Percentiles rank a stretch among this genome's conserved stretches.
Conservation (phyloP, 1,284 basidiomycete genomes). For the Naganishia liquefaciens region DNA sequence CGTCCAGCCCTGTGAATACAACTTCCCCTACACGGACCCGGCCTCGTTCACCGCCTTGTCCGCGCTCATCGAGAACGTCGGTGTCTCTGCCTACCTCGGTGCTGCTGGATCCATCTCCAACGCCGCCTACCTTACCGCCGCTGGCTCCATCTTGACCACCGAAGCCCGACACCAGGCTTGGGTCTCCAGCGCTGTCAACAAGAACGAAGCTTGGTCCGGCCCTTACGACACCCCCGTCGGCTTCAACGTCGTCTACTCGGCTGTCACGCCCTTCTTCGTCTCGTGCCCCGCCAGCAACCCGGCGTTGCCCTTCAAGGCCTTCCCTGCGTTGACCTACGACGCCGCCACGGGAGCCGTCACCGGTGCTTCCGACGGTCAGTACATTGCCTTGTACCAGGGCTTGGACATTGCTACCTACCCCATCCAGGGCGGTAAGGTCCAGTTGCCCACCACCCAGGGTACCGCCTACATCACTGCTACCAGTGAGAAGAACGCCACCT, state of each 20-base stretch:
- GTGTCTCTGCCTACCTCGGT: conserved; percentile 77
- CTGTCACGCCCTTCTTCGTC: conserved; percentile 48
- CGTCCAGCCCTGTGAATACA: conserved; percentile 52
- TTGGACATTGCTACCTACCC: conserved; percentile 46
- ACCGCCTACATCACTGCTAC: conserved; percentile 55
- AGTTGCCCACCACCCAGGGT: conserved; percentile 53
- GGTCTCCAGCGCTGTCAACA: conserved; percentile 59
- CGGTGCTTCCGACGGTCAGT: conserved; percentile 37
- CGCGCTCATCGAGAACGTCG: conserved; percentile 74
- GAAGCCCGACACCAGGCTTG: conserved; percentile 72
- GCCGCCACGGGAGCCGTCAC: conserved; percentile 43
- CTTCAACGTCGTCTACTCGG: conserved; percentile 57
- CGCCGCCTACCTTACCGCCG: conserved; percentile 57
- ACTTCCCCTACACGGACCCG: conserved; percentile 59
- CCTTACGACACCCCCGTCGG: conserved; percentile 60
- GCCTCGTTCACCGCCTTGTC: conserved; percentile 71
- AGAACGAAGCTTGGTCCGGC: conserved; percentile 61
- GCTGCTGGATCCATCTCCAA: conserved; percentile 62
- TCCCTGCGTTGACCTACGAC: conserved; percentile 54
- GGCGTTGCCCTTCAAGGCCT: conserved; percentile 54
- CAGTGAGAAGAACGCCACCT: conserved; percentile 39
- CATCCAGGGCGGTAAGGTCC: conserved; percentile 47
- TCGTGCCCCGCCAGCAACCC: conserved; percentile 52
- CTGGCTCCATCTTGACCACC: conserved; percentile 74
- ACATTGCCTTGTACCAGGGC: conserved; percentile 53